phyloP scores from a whole-genome alignment of 345 rosid genomes.

The Euphorbia lathyris region DNA sequence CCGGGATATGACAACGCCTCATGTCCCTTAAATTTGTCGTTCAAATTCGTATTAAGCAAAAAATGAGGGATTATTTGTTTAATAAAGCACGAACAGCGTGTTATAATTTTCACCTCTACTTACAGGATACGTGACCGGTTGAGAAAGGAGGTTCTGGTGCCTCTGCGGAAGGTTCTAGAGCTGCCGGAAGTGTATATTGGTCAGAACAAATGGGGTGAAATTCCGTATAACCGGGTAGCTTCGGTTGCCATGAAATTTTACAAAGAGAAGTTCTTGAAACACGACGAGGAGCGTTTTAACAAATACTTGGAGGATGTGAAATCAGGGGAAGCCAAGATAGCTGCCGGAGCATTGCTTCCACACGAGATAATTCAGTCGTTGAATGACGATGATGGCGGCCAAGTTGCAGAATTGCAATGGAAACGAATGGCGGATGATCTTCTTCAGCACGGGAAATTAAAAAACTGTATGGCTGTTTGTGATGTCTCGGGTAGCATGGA shows the following conservation, averaged over 20 bases:
- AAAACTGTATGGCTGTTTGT: neutral
- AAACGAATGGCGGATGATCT: constrained; percentile 53
- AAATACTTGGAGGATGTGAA: constrained; percentile 40
- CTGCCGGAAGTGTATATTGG: constrained; percentile 64
- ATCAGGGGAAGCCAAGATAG: constrained; percentile 44
- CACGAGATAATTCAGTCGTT: constrained; percentile 50
- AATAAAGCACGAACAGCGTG: too few relatives aligned
- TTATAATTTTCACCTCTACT: neutral
- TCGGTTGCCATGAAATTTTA: constrained; percentile 62
- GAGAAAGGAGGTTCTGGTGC: constrained; percentile 54
- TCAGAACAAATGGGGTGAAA: constrained; percentile 39
- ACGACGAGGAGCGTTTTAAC: constrained; percentile 41
- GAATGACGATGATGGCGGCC: constrained; percentile 37
- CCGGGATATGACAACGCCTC: too few relatives aligned
- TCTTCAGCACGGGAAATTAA: constrained; percentile 31
- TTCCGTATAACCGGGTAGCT: constrained; percentile 53
- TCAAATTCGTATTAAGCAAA: too few relatives aligned
- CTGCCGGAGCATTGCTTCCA: constrained; percentile 65
- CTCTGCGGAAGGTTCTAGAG: constrained; percentile 44
- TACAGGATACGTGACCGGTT: constrained; percentile 49
- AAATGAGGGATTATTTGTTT: too few relatives aligned
- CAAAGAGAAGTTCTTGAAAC: constrained; percentile 48
- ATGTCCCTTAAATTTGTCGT: too few relatives aligned
- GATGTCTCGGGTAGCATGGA: neutral
- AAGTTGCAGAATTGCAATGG: constrained; percentile 61